Evolutionary conservation across 192 early-diverging fungal genomes (phyloP).

Genomic region (Gryganskiella cystojenkinii): DNA sequence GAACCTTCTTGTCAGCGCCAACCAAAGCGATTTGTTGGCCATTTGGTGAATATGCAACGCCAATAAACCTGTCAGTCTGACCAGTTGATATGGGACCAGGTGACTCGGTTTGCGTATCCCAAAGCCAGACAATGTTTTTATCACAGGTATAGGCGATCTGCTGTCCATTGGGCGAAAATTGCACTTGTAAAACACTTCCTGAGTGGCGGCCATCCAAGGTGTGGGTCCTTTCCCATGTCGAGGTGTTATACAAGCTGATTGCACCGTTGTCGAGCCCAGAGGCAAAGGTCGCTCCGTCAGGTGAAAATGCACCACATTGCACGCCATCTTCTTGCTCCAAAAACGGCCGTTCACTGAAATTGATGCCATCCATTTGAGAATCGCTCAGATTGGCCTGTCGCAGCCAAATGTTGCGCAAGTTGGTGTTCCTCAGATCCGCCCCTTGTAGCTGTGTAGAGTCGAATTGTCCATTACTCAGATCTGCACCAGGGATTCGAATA

Average conservation of each 20-base stretch:
- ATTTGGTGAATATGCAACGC: background rate
- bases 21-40: background rate
- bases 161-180: constrained; percentile 1
- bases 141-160: background rate
- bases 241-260: constrained; percentile 7
- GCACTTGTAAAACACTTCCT: background rate
- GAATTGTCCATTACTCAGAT: constrained; percentile 10
- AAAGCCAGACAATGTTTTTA: background rate
- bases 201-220: background rate
- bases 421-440: constrained; percentile 6
- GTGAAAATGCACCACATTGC: background rate
- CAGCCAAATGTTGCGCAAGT: constrained; percentile 7
- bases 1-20: constrained; percentile 2
- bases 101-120: constrained; percentile 1
- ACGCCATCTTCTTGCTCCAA: background rate
- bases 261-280: background rate
- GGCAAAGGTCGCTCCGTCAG: background rate
- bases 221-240: constrained; percentile 1
- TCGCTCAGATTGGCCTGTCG: background rate
- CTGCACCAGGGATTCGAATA: constrained; percentile 15
- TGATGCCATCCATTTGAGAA: constrained; percentile 3
- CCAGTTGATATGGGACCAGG: background rate
- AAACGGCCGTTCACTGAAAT: constrained; percentile 6
- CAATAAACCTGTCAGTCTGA: background rate
- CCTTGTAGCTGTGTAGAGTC: constrained; percentile 12